Conservation (phyloP, 176 grass and related monocot genomes). For the Pontederia crassipes region DNA sequence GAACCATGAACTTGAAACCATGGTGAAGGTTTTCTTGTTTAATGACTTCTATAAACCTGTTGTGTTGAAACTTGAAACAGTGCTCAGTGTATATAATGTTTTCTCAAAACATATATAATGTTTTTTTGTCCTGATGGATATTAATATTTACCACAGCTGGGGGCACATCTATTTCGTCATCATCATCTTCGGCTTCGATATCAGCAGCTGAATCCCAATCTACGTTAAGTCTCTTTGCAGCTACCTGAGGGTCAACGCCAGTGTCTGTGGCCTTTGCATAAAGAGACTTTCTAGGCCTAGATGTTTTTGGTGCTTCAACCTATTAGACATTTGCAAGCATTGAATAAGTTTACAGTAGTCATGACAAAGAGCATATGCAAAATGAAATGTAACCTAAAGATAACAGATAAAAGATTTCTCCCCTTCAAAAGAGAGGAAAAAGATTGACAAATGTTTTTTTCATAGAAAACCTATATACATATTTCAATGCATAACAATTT, state of each 20-base stretch:
- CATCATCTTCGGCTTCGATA: constrained; percentile 47
- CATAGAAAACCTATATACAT: too few relatives aligned
- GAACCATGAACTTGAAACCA: too few relatives aligned
- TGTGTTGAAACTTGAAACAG: too few relatives aligned
- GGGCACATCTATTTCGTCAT: constrained; percentile 62
- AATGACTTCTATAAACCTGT: too few relatives aligned
- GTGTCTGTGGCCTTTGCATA: constrained; percentile 89
- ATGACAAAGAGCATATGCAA: background rate
- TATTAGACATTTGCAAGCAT: constrained; percentile 1
- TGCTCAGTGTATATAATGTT: too few relatives aligned
- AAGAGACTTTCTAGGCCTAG: constrained; percentile 58
- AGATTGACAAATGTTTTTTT: too few relatives aligned
- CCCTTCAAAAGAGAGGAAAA: too few relatives aligned
- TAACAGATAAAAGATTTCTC: background rate
- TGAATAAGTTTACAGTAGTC: background rate
- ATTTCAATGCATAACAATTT: too few relatives aligned
- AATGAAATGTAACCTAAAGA: background rate
- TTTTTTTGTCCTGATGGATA: too few relatives aligned
- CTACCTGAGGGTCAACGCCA: constrained; percentile 65
- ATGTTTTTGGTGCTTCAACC: constrained; percentile 57
- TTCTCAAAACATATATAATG: too few relatives aligned
- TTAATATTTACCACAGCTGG: constrained; percentile 53
- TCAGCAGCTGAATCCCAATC: constrained; percentile 83
- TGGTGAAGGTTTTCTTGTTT: too few relatives aligned
- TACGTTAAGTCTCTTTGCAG: constrained; percentile 84